Percentiles rank a stretch among this genome's conserved stretches.
Conservation (phyloP, 2,329 filamentous ascomycete species). For the Fusarium xylarioides region DNA sequence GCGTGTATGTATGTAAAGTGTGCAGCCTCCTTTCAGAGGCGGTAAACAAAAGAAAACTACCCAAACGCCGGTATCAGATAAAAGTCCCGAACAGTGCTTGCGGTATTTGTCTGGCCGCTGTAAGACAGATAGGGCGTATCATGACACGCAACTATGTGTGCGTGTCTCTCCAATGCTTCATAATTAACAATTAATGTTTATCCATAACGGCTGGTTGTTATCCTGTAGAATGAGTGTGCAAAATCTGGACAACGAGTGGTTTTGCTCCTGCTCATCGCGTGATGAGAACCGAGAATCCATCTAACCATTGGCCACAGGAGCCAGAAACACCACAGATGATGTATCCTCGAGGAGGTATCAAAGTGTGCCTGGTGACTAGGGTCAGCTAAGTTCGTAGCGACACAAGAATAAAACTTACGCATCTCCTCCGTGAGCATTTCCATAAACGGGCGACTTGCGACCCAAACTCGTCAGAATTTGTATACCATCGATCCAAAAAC, state of each 20-base stretch:
- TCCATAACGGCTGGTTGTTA: conserved; percentile 9
- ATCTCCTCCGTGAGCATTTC: conserved; percentile 81
- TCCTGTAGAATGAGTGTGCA: conserved; percentile 25
- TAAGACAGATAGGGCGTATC: conserved; percentile 15
- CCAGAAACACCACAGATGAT: conserved; percentile 88
- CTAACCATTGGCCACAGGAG: conserved; percentile 81
- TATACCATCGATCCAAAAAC: conserved; percentile 85
- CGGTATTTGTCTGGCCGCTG: conserved; percentile 16
- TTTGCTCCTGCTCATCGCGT: conserved; percentile 44
- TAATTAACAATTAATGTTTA: conserved; percentile 27
- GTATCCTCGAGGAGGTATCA: conserved; percentile 91
- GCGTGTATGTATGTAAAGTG: conserved; percentile 23
- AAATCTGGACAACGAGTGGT: neutral
- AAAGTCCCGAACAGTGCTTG: conserved; percentile 18
- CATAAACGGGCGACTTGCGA: conserved; percentile 85
- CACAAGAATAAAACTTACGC: conserved; percentile 69
- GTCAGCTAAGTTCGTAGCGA: neutral
- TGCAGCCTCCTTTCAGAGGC: conserved; percentile 10
- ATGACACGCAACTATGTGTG: conserved; percentile 1
- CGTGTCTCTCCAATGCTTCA: neutral
- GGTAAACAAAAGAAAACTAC: conserved; percentile 17
- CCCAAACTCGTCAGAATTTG: conserved; percentile 90
- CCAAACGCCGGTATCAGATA: conserved; percentile 34
- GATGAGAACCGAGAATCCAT: conserved; percentile 83
- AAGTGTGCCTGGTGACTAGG: conserved; percentile 71